Evolutionary conservation across 352 stramenopile genomes (phyloP).

Genomic region (Phytophthora pluvialis): DNA sequence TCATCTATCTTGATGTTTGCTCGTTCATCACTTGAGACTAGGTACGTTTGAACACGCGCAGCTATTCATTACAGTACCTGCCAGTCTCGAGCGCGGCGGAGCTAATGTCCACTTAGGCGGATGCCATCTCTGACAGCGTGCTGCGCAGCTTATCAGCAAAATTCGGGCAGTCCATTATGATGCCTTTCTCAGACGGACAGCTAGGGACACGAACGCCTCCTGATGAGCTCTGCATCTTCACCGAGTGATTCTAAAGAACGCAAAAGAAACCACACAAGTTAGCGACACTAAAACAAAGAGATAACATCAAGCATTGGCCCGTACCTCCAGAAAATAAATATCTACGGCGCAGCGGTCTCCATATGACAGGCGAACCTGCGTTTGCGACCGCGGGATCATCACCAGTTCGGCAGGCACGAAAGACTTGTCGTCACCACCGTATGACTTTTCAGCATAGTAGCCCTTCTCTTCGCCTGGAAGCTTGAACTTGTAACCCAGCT

Average conservation of each 20-base stretch:
- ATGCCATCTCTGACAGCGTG: slow-evolving; percentile 89
- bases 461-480: slow-evolving; percentile 85
- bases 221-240: slow-evolving; percentile 86
- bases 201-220: slow-evolving; percentile 80
- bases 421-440: slow-evolving; percentile 85
- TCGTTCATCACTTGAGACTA: not conserved
- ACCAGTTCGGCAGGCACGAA: slow-evolving; percentile 85
- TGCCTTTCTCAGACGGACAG: slow-evolving; percentile 74
- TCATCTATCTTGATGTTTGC: slow-evolving; percentile 3
- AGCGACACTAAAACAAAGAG: slow-evolving; percentile 1
- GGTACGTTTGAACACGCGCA: not conserved
- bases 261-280: slow-evolving; percentile 15
- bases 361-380: slow-evolving; percentile 84
- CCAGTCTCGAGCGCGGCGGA: not conserved
- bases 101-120: slow-evolving; percentile 47
- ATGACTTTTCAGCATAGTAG: slow-evolving; percentile 87
- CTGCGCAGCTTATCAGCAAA: slow-evolving; percentile 87
- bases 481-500: slow-evolving; percentile 89
- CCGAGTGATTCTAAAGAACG: slow-evolving; percentile 67
- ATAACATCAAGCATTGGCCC: not conserved
- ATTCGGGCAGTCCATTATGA: slow-evolving; percentile 72
- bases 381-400: slow-evolving; percentile 87
- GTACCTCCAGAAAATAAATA: slow-evolving; percentile 92
- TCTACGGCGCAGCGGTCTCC: slow-evolving; percentile 86
- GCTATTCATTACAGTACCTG: slow-evolving; percentile 4